These are phyloP conservation scores for Lentinula sp. DNA, from an alignment of 768 basidiomycete genomes.

Conservation along the genomic window DNA sequence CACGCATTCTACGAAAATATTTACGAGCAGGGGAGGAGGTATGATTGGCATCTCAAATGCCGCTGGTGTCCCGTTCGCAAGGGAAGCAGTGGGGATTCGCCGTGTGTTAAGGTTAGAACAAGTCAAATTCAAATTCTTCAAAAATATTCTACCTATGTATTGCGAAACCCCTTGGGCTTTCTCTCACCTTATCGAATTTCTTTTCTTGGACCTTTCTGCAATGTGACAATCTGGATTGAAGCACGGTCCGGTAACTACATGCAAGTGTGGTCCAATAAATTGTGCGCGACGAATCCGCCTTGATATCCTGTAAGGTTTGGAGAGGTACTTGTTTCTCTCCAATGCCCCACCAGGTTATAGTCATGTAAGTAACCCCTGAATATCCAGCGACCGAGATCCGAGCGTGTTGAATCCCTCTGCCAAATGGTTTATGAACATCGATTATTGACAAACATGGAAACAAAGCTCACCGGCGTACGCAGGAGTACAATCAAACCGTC, in stretches of 20 bases:
- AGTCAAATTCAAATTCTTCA: neutral
- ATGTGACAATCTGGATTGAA: neutral
- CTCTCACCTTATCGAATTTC: neutral
- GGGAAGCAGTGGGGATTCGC: neutral
- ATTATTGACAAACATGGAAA: neutral
- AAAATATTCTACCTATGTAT: neutral
- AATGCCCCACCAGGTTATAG: slow-evolving; percentile 44
- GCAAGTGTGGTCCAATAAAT: neutral
- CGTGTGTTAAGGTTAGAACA: neutral
- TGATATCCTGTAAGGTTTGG: slow-evolving; percentile 36
- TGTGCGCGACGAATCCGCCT: slow-evolving; percentile 37
- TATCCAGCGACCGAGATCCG: slow-evolving; percentile 35
- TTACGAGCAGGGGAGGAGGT: neutral
- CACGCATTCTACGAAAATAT: neutral
- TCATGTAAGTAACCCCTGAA: slow-evolving; percentile 49
- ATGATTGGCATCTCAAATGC: neutral
- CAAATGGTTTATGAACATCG: neutral
- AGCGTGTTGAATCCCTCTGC: slow-evolving; percentile 26
- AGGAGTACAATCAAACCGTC: slow-evolving; percentile 44
- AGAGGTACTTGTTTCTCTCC: slow-evolving; percentile 43
- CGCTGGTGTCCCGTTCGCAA: neutral
- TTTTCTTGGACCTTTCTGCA: neutral
- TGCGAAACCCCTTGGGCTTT: neutral
- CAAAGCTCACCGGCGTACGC: slow-evolving; percentile 34
- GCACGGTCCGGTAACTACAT: neutral